A percentile compares a stretch with the other conserved stretches of the same genome.
Evolutionary conservation across 495 filamentous ascomycete genomes (phyloP).

Genomic region (Rhizodiscina lignyota): DNA sequence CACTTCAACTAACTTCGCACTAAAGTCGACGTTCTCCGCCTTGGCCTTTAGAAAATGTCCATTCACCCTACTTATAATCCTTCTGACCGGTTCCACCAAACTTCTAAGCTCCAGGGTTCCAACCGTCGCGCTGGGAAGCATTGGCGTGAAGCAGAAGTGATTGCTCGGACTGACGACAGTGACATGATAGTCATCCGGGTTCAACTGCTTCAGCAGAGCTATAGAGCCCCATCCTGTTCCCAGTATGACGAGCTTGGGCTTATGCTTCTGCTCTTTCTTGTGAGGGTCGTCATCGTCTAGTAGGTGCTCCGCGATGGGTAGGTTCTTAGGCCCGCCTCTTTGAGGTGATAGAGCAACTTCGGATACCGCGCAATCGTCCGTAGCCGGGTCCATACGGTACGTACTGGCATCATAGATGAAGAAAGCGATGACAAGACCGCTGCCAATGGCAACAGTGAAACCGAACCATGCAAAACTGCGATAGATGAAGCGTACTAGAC

Average conservation of each 20-base stretch:
- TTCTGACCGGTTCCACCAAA: conserved; percentile 80
- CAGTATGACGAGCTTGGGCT: conserved; percentile 80
- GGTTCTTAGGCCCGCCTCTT: conserved; percentile 84
- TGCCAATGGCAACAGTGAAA: conserved; percentile 36
- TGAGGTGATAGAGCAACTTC: conserved; percentile 65
- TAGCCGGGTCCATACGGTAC: conserved; percentile 50
- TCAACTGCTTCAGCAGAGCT: conserved; percentile 75
- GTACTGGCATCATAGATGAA: conserved; percentile 92
- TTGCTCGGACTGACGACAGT: conserved; percentile 88
- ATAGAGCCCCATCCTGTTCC: conserved; percentile 95
- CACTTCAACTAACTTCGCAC: conserved; percentile 76
- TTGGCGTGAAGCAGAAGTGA: conserved; percentile 95
- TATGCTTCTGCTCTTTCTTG: conserved; percentile 54
- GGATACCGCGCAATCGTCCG: conserved; percentile 64
- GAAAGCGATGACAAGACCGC: conserved; percentile 52
- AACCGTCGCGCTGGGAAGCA: conserved; percentile 92
- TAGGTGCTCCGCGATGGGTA: conserved; percentile 74
- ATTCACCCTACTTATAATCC: conserved; percentile 56
- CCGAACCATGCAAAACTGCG: conserved; percentile 40
- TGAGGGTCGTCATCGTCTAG: conserved; percentile 77
- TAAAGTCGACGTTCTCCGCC: conserved; percentile 82
- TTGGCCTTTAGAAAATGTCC: conserved; percentile 82
- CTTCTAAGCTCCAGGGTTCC: conserved; percentile 84
- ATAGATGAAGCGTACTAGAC: conserved; percentile 21
- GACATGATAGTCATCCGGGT: conserved; percentile 82